A percentile compares a stretch with the other conserved stretches of the same genome.
Conservation (phyloP, 1,284 basidiomycete species). For the Ustilago tritici region DNA sequence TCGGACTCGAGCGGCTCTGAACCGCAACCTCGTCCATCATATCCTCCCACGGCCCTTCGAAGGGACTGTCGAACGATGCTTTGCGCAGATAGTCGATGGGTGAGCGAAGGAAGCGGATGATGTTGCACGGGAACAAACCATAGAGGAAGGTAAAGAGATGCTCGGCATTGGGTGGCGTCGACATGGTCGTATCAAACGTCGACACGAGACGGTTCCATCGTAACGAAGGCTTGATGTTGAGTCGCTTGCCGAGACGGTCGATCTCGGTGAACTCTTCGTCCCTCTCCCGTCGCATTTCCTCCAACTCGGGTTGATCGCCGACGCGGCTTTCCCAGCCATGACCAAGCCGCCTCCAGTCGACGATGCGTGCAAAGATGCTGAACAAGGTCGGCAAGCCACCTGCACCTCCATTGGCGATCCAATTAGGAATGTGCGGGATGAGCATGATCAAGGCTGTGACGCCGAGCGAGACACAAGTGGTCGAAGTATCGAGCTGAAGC, state of each 20-base stretch:
- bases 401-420: slow-evolving; percentile 62
- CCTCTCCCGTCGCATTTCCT: slow-evolving; percentile 43
- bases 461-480: slow-evolving; percentile 58
- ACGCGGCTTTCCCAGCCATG: slow-evolving; percentile 56
- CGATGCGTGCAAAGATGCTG: slow-evolving; percentile 61
- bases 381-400: slow-evolving; percentile 61
- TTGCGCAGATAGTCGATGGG: slow-evolving; percentile 78
- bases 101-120: slow-evolving; percentile 79
- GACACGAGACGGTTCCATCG: slow-evolving; percentile 59
- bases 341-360: slow-evolving; percentile 60
- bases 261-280: slow-evolving; percentile 58
- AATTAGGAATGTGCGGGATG: slow-evolving; percentile 66
- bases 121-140: slow-evolving; percentile 87
- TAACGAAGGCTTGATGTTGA: slow-evolving; percentile 48
- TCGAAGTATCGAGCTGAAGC: slow-evolving; percentile 61
- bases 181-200: slow-evolving; percentile 50
- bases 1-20: slow-evolving; percentile 70
- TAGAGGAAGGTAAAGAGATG: slow-evolving; percentile 80
- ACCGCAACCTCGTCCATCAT: slow-evolving; percentile 76
- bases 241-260: slow-evolving; percentile 57
- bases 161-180: slow-evolving; percentile 59
- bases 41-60: slow-evolving; percentile 71
- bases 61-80: slow-evolving; percentile 74
- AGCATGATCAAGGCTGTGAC: slow-evolving; percentile 64
- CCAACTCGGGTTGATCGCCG: slow-evolving; percentile 40